These are phyloP conservation scores for Priceomyces fermenticarens DNA, from an alignment of 805 yeast species.

Conservation along the genomic window DNA sequence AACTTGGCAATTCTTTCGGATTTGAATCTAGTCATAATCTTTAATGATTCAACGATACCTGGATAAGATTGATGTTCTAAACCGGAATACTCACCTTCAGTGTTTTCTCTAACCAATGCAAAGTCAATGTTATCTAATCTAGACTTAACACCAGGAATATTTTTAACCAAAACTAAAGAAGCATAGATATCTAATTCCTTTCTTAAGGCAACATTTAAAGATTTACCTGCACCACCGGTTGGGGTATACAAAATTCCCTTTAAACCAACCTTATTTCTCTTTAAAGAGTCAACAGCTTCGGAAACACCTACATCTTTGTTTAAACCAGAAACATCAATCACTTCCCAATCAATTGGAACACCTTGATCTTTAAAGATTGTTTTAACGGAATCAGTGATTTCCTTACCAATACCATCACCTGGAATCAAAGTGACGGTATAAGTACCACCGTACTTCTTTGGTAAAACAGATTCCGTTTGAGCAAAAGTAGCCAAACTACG, in stretches of 20 bases:
- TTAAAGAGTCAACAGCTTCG: conserved; percentile 85
- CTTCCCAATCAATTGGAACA: conserved; percentile 93
- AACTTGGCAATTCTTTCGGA: conserved; percentile 97
- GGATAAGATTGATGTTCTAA: conserved; percentile 96
- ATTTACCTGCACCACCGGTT: conserved; percentile 69
- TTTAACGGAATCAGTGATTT: conserved; percentile 90
- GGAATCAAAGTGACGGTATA: conserved; percentile 94
- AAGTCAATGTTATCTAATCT: conserved; percentile 86
- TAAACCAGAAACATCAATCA: conserved; percentile 42
- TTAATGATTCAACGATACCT: conserved; percentile 95
- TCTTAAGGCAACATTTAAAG: conserved; percentile 94
- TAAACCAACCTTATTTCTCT: conserved; percentile 95
- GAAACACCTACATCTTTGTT: conserved; percentile 68
- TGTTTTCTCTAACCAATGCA: conserved; percentile 96
- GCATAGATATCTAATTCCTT: conserved; percentile 96
- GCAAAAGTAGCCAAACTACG: conserved; percentile 56
- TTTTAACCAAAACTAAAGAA: conserved; percentile 88
- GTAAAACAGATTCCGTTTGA: conserved; percentile 62
- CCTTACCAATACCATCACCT: conserved; percentile 98
- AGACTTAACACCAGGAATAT: conserved; percentile 90
- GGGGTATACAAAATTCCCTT: conserved; percentile 96
- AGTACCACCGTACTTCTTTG: conserved; percentile 92
- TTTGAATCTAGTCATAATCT: conserved; percentile 90
- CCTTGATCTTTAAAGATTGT: conserved; percentile 82
- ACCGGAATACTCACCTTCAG: conserved; percentile 99